Evolutionary conservation across 179 eudicot genomes (phyloP), one percentile per base, ranked within the genome.

Genomic region (Silene noctiflora): DNA sequence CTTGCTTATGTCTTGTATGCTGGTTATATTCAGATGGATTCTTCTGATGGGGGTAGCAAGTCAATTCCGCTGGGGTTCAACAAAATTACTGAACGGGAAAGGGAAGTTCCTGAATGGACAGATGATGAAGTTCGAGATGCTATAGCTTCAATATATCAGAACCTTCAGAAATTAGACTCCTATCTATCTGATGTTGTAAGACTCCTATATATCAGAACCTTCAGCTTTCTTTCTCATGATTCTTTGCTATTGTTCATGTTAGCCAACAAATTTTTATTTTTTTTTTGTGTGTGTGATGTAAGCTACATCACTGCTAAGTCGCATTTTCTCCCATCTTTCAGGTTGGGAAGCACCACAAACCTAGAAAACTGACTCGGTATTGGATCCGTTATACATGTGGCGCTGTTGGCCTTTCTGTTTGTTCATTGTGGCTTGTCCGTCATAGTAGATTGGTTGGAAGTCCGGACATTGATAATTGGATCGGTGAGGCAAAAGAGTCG

Each of bases 401-500:
- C 59, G 86, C 83, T 69, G 75, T 93, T 69, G 99, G 97, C 68
- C 78, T 95, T 62, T 89, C 99, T 24, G 76, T 88, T 73, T 88
- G 93, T 77, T 93, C 97, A 25, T 7, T 90, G 76, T 93, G 98
- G 99, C 87, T 95, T 72, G 83, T 91, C 69, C 88, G 87, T 20
- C 99, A 95, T 77, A 95, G 99, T 82, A 90, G 91, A 67, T 83
- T 91, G 83, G 90, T 85, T 81, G 99, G 97, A 76, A 93, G 99
- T 85, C 81, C 93, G 78, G 97, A 95, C 83, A 87, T 95, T 53
- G 97, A 93, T 72, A 89, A 91, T 81, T 95, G 99, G 97, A 86
- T 95, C 79, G 78, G 75, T 71, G 97, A 95, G 76, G 99, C 97
- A 61, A 93, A 87, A 80, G 92, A 91, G 20, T 91, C 99, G 19